Evolutionary conservation across 2,329 filamentous ascomycete species (phyloP), one percentile per base, ranked within the genome.

Genomic region (Colletotrichum noveboracense): DNA sequence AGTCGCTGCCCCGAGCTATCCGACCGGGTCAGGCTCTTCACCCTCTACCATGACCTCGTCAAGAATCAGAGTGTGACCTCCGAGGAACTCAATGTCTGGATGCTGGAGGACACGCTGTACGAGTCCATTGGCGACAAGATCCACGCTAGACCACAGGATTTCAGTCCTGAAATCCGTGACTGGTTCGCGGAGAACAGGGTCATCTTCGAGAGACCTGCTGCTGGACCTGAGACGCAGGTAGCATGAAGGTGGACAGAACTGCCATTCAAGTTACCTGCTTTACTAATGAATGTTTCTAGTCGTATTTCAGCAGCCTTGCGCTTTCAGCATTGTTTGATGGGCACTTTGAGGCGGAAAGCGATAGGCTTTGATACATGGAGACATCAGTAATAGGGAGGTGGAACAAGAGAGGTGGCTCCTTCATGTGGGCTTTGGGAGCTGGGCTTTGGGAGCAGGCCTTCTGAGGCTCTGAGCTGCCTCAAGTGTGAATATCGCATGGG

Each of bases 271-370:
- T 43, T 12, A 3, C 1, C 5, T n/a, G 18, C 18, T n/a, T 43
- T 43, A 6, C 38, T 43, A 6, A 43, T 6, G 5, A 3, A 12
- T 43, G n/a, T 4, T 12, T 12, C 18, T 43, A 43, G 38, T 18
- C 3, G 18, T 43, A 1, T 12, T 12, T 1, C 9, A 43, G 18
- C 0, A n/a, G 38, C 38, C 5, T 1, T 43, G 18, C 5, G 5
- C 38, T 43, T 43, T n/a, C 9, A n/a, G 9, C 38, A n/a, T n/a
- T 43, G 5, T 43, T 43, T n/a, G 38, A 43, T 43, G 12, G 38
- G 0, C 18, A n/a, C 18, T 43, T 43, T 10, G 9, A 2, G 18
- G 38, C 5, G 38, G 38, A n/a, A 43, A n/a, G 5, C 38, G 3
- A n/a, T 10, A 43, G 18, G 0, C 38, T 10, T 43, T n/a, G 16